Base-by-base conservation (phyloP, 257 asterid genomes). In the Penstemon davidsonii region DNA sequence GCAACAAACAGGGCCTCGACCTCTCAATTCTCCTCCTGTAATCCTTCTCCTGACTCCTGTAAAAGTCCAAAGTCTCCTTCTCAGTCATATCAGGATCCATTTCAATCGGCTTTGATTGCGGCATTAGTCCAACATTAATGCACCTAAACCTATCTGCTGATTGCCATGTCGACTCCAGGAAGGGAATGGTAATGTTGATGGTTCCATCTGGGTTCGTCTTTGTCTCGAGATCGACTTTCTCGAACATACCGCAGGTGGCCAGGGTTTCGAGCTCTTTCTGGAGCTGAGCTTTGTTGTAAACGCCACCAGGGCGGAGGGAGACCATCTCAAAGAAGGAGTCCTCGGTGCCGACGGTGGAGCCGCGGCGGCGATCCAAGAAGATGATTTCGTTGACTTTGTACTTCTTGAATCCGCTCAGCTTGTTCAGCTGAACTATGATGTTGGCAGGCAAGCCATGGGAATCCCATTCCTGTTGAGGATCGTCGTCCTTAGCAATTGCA, bases 1-100 rank as follows among this genome's bases (percentile, higher is more conserved):
- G 93, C 82, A 94, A 80, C 83, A 91, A 81, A 81, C 99, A 94
- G 0, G 96, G 91, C 76, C 99, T 85, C 1, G 99, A 62, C 75
- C 77, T 69, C 6, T 86, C 87, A 43, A 94, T 88, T 66, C 99
- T 87, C 84, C 89, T 80, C 75, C 78, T 82, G 67, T 94, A 91
- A 73, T 94, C 98, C 80, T 73, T 72, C 76, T 89, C 96, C 74
- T 84, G 96, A 62, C 84, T 81, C 77, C 82, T 82, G 55, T 73
- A 86, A 51, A 60, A 89, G 57, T 85, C 95, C 57, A 87, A 18
- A 78, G 68, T 83, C 80, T 94, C 98, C 83, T 88, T 89, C 75
- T 89, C 96, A 0, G 99, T 94, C 99, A 94, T 87, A 71, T 94
- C 96, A 0, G 96, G 72, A 74, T 94, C 99, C 97, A 85, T 91